phyloP scores from a whole-genome alignment of 371 early-diverging fungal species.

The Chytridium lagenaria region DNA sequence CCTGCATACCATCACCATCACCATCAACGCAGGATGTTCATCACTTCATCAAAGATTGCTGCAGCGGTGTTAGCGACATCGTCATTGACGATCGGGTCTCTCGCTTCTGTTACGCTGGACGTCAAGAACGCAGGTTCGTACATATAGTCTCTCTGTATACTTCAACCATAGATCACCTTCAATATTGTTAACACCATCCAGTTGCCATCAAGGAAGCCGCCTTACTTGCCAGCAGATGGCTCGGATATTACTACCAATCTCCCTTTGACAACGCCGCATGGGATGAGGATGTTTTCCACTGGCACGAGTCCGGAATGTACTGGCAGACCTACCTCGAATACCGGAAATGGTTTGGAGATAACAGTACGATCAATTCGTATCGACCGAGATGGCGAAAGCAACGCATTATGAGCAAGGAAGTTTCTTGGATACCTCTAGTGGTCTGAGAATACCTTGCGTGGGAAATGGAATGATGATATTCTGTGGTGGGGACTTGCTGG shows the following conservation, averaged over 20 bases:
- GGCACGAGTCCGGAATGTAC: background rate
- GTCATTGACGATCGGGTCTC: too few species aligned
- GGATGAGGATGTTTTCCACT: background rate
- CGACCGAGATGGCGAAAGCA: background rate
- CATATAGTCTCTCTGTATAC: too few species aligned
- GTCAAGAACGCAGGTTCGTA: background rate
- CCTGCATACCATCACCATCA: too few species aligned
- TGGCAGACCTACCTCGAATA: background rate
- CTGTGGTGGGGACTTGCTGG: background rate
- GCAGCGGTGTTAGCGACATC: too few species aligned
- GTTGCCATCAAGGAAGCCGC: background rate
- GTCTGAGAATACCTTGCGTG: background rate
- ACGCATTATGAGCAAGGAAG: background rate
- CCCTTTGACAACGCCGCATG: background rate
- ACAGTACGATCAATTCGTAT: background rate
- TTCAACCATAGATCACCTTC: background rate
- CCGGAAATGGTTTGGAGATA: background rate
- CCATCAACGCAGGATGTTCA: too few species aligned
- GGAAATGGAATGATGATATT: background rate
- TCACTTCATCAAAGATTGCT: too few species aligned
- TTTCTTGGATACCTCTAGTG: background rate
- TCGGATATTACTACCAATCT: background rate
- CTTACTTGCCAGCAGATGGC: background rate
- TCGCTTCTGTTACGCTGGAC: background rate
- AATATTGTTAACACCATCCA: background rate